Percentiles rank a stretch among this genome's conserved stretches.
These are phyloP conservation scores for Backusella morwellensis DNA, from an alignment of 192 early-diverging fungal genomes.

Conservation along the genomic window DNA sequence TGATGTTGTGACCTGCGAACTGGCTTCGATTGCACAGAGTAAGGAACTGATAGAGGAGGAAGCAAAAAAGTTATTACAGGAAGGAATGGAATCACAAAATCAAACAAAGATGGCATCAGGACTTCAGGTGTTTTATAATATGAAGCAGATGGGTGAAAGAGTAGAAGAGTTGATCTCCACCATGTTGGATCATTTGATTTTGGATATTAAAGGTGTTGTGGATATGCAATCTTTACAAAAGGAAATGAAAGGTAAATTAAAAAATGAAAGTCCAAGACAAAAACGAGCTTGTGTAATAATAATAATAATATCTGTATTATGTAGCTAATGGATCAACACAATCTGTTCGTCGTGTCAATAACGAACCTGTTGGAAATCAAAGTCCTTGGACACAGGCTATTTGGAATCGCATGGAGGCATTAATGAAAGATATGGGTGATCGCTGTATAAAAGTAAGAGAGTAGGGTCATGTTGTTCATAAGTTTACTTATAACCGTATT, in stretches of 20 bases:
- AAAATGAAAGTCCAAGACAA: neutral
- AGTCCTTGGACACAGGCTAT: constrained; percentile 43
- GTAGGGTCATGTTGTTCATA: neutral
- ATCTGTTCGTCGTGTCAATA: constrained; percentile 46
- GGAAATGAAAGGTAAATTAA: constrained; percentile 44
- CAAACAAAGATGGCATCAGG: constrained; percentile 50
- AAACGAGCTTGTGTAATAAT: neutral
- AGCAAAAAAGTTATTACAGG: constrained; percentile 47
- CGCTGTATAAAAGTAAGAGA: constrained; percentile 50
- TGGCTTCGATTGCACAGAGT: constrained; percentile 42
- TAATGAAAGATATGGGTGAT: constrained; percentile 51
- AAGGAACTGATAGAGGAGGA: constrained; percentile 43
- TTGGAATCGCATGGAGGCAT: constrained; percentile 52
- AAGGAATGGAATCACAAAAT: constrained; percentile 47
- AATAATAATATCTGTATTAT: neutral
- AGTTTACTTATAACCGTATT: neutral
- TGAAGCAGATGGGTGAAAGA: constrained; percentile 43
- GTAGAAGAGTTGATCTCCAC: constrained; percentile 36
- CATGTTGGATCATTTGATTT: constrained; percentile 38
- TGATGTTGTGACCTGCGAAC: constrained; percentile 57
- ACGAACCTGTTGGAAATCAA: constrained; percentile 49
- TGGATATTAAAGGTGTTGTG: constrained; percentile 45
- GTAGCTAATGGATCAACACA: constrained; percentile 18
- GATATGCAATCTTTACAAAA: constrained; percentile 51
- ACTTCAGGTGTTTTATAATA: constrained; percentile 53